Conservation (phyloP, 441 rosid genomes). For the Gossypium schwendimanii region DNA sequence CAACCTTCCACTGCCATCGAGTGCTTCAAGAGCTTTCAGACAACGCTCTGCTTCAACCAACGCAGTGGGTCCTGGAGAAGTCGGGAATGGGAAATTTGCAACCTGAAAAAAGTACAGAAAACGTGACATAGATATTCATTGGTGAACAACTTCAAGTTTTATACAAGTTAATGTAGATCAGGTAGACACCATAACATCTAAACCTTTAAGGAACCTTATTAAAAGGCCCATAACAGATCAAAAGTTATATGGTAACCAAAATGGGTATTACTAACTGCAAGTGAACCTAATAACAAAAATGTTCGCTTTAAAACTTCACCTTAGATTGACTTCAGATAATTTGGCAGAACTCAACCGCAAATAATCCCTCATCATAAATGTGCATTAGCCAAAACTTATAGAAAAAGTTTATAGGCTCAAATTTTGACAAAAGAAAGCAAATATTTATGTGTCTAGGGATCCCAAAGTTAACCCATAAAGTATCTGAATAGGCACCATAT, state of each 20-base stretch:
- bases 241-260: background rate
- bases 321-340: background rate
- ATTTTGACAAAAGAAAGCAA: background rate
- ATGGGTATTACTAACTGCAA: background rate
- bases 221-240: background rate
- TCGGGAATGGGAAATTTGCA: conserved; percentile 81
- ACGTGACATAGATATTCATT: background rate
- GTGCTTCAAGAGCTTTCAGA: conserved; percentile 69
- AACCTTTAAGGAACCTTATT: background rate
- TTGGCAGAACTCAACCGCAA: background rate
- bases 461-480: background rate
- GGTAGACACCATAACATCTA: background rate
- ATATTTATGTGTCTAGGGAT: background rate
- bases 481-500: background rate
- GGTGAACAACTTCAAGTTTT: background rate
- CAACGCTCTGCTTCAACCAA: conserved; percentile 63
- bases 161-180: background rate
- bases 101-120: conserved; percentile 35
- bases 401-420: background rate
- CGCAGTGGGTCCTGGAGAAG: conserved; percentile 58
- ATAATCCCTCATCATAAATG: background rate
- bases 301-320: background rate
- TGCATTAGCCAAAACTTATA: background rate
- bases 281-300: background rate
- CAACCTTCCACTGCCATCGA: conserved; percentile 48